Evolutionary conservation across 805 yeast species (phyloP).

Genomic region (Barnettozyma pratensis): DNA sequence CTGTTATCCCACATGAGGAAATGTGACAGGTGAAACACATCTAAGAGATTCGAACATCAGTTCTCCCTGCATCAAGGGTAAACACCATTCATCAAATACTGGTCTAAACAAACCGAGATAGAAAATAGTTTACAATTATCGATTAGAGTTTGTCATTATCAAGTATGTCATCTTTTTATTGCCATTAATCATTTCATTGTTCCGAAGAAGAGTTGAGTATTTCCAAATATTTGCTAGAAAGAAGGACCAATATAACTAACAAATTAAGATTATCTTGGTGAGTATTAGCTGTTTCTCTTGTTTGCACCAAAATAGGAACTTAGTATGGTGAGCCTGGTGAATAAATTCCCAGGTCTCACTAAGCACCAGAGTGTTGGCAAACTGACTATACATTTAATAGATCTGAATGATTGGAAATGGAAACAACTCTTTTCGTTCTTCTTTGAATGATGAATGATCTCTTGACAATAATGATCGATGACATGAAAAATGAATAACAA

Average conservation of each 20-base stretch:
- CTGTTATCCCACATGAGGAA: too few relatives aligned
- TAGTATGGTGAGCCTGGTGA: constrained; percentile 40
- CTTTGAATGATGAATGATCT: too few relatives aligned
- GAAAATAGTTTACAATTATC: too few relatives aligned
- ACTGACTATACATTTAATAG: constrained; percentile 29
- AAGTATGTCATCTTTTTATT: too few relatives aligned
- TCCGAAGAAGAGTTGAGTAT: not conserved
- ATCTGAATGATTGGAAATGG: not conserved
- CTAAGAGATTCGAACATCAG: too few relatives aligned
- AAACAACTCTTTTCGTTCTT: not conserved
- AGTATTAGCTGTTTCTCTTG: constrained; percentile 72
- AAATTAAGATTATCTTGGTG: constrained; percentile 47
- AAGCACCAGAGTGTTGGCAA: constrained; percentile 95
- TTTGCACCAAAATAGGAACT: constrained; percentile 91
- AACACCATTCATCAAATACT: too few relatives aligned
- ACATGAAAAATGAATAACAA: not conserved
- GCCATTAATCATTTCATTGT: not conserved
- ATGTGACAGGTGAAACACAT: too few relatives aligned
- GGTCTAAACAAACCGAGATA: too few relatives aligned
- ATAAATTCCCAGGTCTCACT: constrained; percentile 26
- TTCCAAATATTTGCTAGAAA: constrained; percentile 43
- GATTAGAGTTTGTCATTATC: too few relatives aligned
- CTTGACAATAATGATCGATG: not conserved
- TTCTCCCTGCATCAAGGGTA: too few relatives aligned
- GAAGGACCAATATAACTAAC: constrained; percentile 61